Evolutionary conservation across 2,329 filamentous ascomycete genomes (phyloP), one percentile per base, ranked within the genome.

Genomic region (Colletotrichum karsti): DNA sequence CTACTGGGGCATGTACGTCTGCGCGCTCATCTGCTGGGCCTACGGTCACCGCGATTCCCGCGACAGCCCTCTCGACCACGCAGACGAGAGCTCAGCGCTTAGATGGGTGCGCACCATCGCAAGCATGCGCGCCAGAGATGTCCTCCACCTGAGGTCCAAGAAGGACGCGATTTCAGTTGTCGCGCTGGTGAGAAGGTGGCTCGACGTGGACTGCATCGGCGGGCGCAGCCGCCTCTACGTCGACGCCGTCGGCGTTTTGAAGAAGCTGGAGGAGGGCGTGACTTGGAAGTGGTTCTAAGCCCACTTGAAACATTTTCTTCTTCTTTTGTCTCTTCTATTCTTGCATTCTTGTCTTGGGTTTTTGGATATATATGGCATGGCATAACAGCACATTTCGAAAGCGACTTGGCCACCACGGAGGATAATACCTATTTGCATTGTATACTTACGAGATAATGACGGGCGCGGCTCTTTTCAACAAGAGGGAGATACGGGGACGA

Each of bases 11-110:
- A 72, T 89, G 54, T 89, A 90, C 72, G 83, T 86, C 7, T 88
- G 86, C 69, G 80, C 85, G 7, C 80, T 90, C 55, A 85, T 90
- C 70, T 88, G 85, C 77, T 90, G 88, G 88, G 86, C 87, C 1
- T 87, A 85, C 70, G 82, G 83, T 3, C 79, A 85, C 63, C 75
- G 75, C 9, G 68, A 66, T 60, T 33, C 51, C 51, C 57, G 69
- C 8, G 71, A 71, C 39, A 41, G 48, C 50, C 37, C 74, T 70
- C 66, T 68, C 53, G 69, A 33, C 44, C 63, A 26, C 44, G 60
- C 22, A 10, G 61, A 55, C 20, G 60, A 60, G 62, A 73, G 73
- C 53, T 74, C 76, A 20, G 76, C 78, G 24, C 61, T 78, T 26
- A 73, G 67, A 39, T 84, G 79, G 83, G 75, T 82, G 70, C 77